Conservation (phyloP, 345 rosid species). For the Salix udensis region DNA sequence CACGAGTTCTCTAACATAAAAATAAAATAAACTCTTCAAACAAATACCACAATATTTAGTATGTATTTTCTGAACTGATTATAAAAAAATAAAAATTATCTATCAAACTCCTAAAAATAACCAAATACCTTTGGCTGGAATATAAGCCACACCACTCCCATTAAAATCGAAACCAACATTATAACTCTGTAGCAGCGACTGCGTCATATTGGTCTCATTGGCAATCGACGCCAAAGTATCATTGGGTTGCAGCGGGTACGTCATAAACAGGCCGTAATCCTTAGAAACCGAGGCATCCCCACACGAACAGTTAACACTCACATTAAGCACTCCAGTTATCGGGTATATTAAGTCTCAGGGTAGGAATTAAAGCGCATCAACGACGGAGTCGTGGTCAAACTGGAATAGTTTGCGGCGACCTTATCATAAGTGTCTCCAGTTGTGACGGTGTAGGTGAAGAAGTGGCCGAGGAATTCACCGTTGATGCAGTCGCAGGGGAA, state of each 20-base stretch:
- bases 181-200: constrained; percentile 45
- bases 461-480: constrained; percentile 46
- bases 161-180: constrained; percentile 57
- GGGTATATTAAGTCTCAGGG: constrained; percentile 33
- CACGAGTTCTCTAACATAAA: too few species aligned
- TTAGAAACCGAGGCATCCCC: constrained; percentile 45
- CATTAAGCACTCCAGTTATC: constrained; percentile 33
- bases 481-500: constrained; percentile 65
- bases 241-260: constrained; percentile 60
- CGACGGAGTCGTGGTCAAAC: constrained; percentile 41
- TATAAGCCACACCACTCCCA: constrained; percentile 65
- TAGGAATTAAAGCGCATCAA: constrained; percentile 35
- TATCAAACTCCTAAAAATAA: neutral
- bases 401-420: constrained; percentile 42
- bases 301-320: constrained; percentile 72
- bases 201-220: constrained; percentile 21
- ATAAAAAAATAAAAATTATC: neutral
- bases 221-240: constrained; percentile 53
- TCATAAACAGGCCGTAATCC: constrained; percentile 56
- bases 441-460: constrained; percentile 30
- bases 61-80: neutral
- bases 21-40: neutral
- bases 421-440: constrained; percentile 22
- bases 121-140: constrained; percentile 59
- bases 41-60: neutral